phyloP scores from a whole-genome alignment of 2,329 filamentous ascomycete species.

The Xenosphaeropsis pyriputrescens region DNA sequence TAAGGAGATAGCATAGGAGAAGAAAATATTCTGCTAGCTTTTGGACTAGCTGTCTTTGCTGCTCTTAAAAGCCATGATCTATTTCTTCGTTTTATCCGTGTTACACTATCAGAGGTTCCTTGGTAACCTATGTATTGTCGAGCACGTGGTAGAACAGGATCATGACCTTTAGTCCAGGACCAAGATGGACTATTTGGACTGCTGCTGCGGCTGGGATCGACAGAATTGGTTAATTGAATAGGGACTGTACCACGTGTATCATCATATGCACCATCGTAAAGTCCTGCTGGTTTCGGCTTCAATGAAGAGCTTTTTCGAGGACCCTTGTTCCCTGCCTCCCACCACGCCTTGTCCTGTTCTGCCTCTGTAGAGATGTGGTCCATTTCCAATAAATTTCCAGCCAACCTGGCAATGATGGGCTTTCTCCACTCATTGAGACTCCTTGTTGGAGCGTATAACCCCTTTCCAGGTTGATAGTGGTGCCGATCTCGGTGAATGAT shows the following conservation, averaged over 20 bases:
- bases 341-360: slow-evolving; percentile 52
- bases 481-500: slow-evolving; percentile 14
- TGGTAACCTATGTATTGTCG: slow-evolving; percentile 3
- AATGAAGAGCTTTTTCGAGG: slow-evolving; percentile 21
- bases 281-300: slow-evolving; percentile 34
- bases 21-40: background rate
- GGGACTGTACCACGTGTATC: slow-evolving; percentile 36
- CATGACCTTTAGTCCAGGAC: background rate
- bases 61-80: slow-evolving; percentile 1
- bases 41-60: no score
- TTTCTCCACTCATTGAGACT: slow-evolving; percentile 64
- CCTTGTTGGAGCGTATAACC: slow-evolving; percentile 40
- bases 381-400: slow-evolving; percentile 44
- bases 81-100: slow-evolving; percentile 2
- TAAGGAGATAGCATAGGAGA: background rate
- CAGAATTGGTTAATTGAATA: background rate
- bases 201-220: background rate
- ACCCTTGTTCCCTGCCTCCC: slow-evolving; percentile 45
- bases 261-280: slow-evolving; percentile 54
- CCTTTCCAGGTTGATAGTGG: slow-evolving; percentile 27
- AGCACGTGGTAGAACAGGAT: slow-evolving; percentile 3
- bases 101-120: slow-evolving; percentile 1
- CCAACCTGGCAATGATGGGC: slow-evolving; percentile 45
- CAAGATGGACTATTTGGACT: no score
- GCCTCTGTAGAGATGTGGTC: slow-evolving; percentile 20